Conservation (phyloP, 1,139 yeast species). For the Wickerhamomyces sp. region DNA sequence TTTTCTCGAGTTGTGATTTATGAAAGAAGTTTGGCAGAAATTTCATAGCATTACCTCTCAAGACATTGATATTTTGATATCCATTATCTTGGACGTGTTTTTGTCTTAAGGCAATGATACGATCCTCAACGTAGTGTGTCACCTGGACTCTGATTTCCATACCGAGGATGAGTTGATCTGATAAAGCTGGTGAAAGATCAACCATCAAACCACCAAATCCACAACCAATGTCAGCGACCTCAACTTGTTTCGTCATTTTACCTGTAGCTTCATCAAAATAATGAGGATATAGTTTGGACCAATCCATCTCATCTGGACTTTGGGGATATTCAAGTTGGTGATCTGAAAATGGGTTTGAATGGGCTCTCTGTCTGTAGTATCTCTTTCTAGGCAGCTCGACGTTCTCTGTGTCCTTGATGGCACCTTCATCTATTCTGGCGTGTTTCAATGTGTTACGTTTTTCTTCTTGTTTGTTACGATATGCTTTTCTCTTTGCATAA, state of each 20-base stretch:
- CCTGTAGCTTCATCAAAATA: slow-evolving; percentile 39
- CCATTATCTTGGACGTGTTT: slow-evolving; percentile 28
- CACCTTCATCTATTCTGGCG: slow-evolving; percentile 24
- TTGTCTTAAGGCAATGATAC: slow-evolving; percentile 81
- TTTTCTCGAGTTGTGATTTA: slow-evolving; percentile 75
- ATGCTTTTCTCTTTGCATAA: slow-evolving; percentile 26
- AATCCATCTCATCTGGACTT: slow-evolving; percentile 79
- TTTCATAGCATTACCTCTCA: slow-evolving; percentile 97
- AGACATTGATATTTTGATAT: slow-evolving; percentile 81
- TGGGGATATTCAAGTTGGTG: slow-evolving; percentile 86
- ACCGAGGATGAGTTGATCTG: slow-evolving; percentile 72
- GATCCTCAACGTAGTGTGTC: slow-evolving; percentile 92
- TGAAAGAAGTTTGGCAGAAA: slow-evolving; percentile 89
- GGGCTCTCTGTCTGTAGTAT: slow-evolving; percentile 94
- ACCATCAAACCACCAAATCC: slow-evolving; percentile 94
- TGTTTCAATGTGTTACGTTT: slow-evolving; percentile 28
- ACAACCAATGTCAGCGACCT: slow-evolving; percentile 95
- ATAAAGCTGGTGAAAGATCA: slow-evolving; percentile 73
- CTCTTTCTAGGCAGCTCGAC: slow-evolving; percentile 73
- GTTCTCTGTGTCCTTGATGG: slow-evolving; percentile 14
- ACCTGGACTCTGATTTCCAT: slow-evolving; percentile 98
- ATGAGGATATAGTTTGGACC: slow-evolving; percentile 73
- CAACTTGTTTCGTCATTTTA: slow-evolving; percentile 53
- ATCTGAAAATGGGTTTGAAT: slow-evolving; percentile 95
- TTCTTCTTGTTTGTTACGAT: slow-evolving; percentile 29